These are phyloP conservation scores for Pythium rishiriense DNA, from an alignment of 352 stramenopile genomes.

Conservation along the genomic window DNA sequence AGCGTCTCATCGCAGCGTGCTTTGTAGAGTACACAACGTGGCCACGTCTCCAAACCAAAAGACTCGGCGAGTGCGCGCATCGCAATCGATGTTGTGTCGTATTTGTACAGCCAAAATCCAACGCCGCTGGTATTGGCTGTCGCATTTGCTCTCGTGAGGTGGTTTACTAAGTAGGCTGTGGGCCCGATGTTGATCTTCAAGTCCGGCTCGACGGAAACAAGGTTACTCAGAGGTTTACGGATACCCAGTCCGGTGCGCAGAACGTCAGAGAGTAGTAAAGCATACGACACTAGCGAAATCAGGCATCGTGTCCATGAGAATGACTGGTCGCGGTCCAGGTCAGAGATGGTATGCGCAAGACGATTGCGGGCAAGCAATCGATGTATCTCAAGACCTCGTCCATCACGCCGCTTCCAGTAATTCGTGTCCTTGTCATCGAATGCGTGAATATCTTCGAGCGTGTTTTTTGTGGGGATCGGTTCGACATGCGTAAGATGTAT, in stretches of 20 bases:
- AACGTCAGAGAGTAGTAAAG: constrained; percentile 30
- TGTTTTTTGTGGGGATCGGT: too few relatives aligned
- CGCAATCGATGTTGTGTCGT: constrained; percentile 29
- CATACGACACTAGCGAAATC: constrained; percentile 27
- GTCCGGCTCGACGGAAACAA: background rate
- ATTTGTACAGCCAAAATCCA: constrained; percentile 32
- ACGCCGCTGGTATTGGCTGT: background rate
- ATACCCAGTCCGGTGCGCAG: constrained; percentile 20
- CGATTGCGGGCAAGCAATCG: background rate
- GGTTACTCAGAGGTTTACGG: background rate
- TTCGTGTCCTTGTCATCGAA: background rate
- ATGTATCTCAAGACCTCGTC: background rate
- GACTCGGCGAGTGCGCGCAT: constrained; percentile 24
- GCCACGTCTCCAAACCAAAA: constrained; percentile 15
- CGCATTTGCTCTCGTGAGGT: background rate
- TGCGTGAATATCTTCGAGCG: background rate
- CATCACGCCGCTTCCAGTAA: background rate
- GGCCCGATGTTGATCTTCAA: constrained; percentile 13
- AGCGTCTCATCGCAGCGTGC: constrained; percentile 8
- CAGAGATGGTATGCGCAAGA: background rate
- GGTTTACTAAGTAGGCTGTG: constrained; percentile 9
- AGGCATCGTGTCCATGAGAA: constrained; percentile 26
- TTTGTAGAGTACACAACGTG: constrained; percentile 26
- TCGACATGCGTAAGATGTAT: too few relatives aligned
- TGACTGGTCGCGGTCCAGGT: constrained; percentile 11